Conservation (phyloP, 1,284 basidiomycete species). For the Cystobasidiaceae sp. region DNA sequence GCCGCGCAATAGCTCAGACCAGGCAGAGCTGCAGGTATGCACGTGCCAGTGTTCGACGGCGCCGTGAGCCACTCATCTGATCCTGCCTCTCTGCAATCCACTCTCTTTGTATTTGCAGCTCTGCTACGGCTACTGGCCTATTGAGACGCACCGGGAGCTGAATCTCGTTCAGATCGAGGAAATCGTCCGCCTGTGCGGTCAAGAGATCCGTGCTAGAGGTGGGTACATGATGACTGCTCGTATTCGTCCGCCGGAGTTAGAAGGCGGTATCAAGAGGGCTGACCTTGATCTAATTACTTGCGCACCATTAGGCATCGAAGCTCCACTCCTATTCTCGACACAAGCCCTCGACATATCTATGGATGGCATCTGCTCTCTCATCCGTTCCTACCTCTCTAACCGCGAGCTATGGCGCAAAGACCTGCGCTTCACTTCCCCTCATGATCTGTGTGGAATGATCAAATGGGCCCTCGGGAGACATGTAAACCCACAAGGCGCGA, state of each 20-base stretch:
- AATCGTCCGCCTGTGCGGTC: slow-evolving; percentile 16
- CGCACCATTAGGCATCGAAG: slow-evolving; percentile 61
- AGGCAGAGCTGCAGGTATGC: slow-evolving; percentile 28
- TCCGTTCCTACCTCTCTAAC: slow-evolving; percentile 62
- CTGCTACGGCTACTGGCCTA: slow-evolving; percentile 32
- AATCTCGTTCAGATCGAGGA: slow-evolving; percentile 17
- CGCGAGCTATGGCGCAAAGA: slow-evolving; percentile 49
- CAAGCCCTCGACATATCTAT: slow-evolving; percentile 75
- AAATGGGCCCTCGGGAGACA: slow-evolving; percentile 41
- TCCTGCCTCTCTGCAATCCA: too few relatives aligned
- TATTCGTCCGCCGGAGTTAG: too few relatives aligned
- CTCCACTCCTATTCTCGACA: slow-evolving; percentile 80
- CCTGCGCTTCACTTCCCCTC: slow-evolving; percentile 69
- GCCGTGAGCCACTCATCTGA: not conserved
- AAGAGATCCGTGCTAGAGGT: slow-evolving; percentile 27
- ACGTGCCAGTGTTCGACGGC: not conserved
- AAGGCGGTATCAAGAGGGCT: too few relatives aligned
- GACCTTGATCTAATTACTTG: too few relatives aligned
- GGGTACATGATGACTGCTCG: too few relatives aligned
- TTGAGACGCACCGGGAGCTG: slow-evolving; percentile 30
- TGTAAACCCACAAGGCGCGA: slow-evolving; percentile 34
- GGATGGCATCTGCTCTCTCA: slow-evolving; percentile 63
- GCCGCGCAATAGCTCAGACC: not conserved
- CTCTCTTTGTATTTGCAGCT: not conserved
- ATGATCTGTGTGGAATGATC: slow-evolving; percentile 61